Evolutionary conservation across 2,329 filamentous ascomycete genomes (phyloP), one percentile per base, ranked within the genome.

Genomic region (Colletotrichum salicis): DNA sequence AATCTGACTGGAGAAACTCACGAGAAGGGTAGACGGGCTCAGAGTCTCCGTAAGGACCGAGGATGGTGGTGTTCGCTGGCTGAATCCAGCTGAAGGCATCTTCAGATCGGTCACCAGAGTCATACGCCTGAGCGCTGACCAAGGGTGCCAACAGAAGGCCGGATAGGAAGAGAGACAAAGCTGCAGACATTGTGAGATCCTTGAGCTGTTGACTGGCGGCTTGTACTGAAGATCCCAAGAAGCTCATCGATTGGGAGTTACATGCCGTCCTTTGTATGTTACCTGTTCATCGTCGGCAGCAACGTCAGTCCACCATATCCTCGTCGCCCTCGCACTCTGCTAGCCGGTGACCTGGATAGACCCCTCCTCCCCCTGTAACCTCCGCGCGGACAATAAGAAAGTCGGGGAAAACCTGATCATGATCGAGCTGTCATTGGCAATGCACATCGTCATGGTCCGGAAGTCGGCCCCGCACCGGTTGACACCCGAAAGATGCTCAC

Each of bases 151-250:
- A 75, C 73, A 81, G 60, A n/a, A 81, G 76, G 73, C 79, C 75
- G n/a, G 79, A 79, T 41, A 82, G 70, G 59, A 94, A 27, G 78
- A 79, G 57, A 82, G 71, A 61, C 94, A 86, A 66, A 58, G 74
- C 68, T 51, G 76, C 72, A 35, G 70, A 67, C 60, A 77, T 63
- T 55, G 75, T 74, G 29, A 69, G 48, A 57, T 51, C 59, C 65
- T 57, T 64, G 48, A 60, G 58, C 24, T 64, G 70, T 69, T 60
- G 31, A 57, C 59, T 59, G 54, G 60, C 65, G 70, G 70, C 70
- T 64, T 69, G 65, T 69, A 60, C 65, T 72, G 69, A 45, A 37
- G 58, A 64, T 56, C 29, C 54, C 4, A 37, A 64, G 45, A 41
- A 19, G 4, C 15, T 29, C 48, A 56, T 35, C 5, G 12, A 27